Evolutionary conservation across 1,284 basidiomycete species (phyloP).

Genomic region (Coniferiporia sulphurascens): DNA sequence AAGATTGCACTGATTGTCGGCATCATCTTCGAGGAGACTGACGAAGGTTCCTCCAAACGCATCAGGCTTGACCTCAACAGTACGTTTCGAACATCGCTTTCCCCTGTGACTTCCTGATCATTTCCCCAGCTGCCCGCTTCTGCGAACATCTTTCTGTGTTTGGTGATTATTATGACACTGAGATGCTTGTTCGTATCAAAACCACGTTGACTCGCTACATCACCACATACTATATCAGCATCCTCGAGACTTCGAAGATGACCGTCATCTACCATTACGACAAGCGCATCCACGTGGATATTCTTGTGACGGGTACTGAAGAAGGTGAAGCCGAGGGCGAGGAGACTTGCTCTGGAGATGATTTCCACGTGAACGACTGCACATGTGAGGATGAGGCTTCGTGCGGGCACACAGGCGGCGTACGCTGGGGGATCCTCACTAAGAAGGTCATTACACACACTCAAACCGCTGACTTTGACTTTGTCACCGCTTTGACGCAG

Average conservation of each 20-base stretch:
- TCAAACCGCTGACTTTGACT: constrained; percentile 26
- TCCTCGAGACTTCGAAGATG: constrained; percentile 26
- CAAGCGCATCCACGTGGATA: neutral
- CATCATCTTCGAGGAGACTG: constrained; percentile 22
- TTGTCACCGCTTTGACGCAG: constrained; percentile 30
- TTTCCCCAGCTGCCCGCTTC: constrained; percentile 25
- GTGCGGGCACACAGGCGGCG: constrained; percentile 10
- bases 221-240: constrained; percentile 26
- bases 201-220: constrained; percentile 27
- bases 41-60: constrained; percentile 23
- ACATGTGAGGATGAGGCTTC: constrained; percentile 8
- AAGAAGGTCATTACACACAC: constrained; percentile 9
- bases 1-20: constrained; percentile 30
- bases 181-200: constrained; percentile 18
- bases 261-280: constrained; percentile 25
- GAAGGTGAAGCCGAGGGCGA: neutral
- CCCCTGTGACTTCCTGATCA: neutral
- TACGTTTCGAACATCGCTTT: constrained; percentile 18
- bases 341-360: neutral
- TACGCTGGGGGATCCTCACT: constrained; percentile 8
- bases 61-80: constrained; percentile 26
- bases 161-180: constrained; percentile 23
- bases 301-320: neutral
- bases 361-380: constrained; percentile 1
- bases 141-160: constrained; percentile 26